Evolutionary conservation across 768 basidiomycete species (phyloP).

Genomic region (Dioszegia crocea): DNA sequence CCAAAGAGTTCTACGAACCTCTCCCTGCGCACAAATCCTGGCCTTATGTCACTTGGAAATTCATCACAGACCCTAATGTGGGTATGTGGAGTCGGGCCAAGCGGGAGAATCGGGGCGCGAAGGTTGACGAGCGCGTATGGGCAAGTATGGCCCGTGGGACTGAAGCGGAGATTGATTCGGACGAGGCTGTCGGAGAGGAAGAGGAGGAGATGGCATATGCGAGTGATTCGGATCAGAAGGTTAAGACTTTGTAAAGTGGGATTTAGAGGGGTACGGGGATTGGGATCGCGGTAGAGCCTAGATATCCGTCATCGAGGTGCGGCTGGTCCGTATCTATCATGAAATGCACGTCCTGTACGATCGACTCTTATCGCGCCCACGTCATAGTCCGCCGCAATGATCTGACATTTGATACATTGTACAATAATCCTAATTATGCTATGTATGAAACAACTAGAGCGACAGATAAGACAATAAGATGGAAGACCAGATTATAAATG

Average conservation of each 20-base stretch:
- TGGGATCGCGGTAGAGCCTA: background rate
- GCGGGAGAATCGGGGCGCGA: constrained; percentile 51
- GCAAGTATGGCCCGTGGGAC: constrained; percentile 10
- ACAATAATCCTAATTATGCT: background rate
- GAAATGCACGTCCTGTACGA: too few species aligned
- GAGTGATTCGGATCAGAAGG: constrained; percentile 27
- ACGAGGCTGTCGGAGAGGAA: constrained; percentile 23
- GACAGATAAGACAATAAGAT: too few species aligned
- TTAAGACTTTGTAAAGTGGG: background rate
- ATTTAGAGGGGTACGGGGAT: too few species aligned
- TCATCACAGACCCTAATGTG: constrained; percentile 83
- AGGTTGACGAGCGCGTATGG: constrained; percentile 47
- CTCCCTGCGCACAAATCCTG: constrained; percentile 85
- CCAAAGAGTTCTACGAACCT: constrained; percentile 85
- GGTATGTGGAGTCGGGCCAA: constrained; percentile 87
- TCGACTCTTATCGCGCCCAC: too few species aligned
- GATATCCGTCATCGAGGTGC: background rate
- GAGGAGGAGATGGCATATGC: constrained; percentile 36
- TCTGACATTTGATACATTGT: background rate
- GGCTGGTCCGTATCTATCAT: too few species aligned
- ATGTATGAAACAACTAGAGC: too few species aligned
- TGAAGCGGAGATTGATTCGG: constrained; percentile 2
- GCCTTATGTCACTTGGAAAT: constrained; percentile 91
- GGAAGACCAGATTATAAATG: too few species aligned
- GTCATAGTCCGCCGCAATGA: too few species aligned